Evolutionary conservation across 129 eudicot species (phyloP), one percentile per base, ranked within the genome.

Genomic region (Helianthus tuberosus): DNA sequence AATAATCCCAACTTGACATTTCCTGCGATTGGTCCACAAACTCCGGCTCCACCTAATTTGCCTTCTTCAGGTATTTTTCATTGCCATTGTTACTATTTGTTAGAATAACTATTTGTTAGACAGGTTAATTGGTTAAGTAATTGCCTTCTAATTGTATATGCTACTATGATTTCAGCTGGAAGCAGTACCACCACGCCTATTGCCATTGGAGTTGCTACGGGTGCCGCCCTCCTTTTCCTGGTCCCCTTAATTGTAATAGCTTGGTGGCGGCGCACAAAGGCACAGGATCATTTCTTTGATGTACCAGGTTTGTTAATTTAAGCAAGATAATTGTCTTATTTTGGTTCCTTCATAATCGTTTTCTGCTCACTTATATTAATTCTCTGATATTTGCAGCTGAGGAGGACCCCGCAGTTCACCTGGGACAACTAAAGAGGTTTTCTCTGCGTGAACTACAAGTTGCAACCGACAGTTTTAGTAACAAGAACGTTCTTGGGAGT

Each of bases 181-280:
- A 77, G 79, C 60, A 90, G 83, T 72, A 83, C 76, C 14, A 88
- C 91, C 36, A 85, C 75, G 29, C 86, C 89, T 35, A 90, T 93
- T 76, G 92, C 93, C 8, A 96, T 89, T 78, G 98, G 98, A 55
- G 92, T 88, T 80, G 91, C 89, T 77, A 96, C 88, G 17, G 98
- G 96, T 65, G 88, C 88, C 29, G 92, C 91, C 46, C 83, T 93
- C 54, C 87, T 93, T 54, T 93, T 93, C 71, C 93, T 85, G 16
- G 91, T 79, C 72, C 96, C 96, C 51, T 86, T 95, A 66, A 86
- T 93, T 76, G 88, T 88, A 44, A 87, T 93, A 81, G 91, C 81
- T 53, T 88, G 80, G 84, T 81, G 80, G 85, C 74, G 96, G 51
- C 78, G 87, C 68, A 86, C 82, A 78, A 88, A 93, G 48, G 90